Conservation (phyloP, 2,329 filamentous ascomycete species). For the Lachnellula suecica region DNA sequence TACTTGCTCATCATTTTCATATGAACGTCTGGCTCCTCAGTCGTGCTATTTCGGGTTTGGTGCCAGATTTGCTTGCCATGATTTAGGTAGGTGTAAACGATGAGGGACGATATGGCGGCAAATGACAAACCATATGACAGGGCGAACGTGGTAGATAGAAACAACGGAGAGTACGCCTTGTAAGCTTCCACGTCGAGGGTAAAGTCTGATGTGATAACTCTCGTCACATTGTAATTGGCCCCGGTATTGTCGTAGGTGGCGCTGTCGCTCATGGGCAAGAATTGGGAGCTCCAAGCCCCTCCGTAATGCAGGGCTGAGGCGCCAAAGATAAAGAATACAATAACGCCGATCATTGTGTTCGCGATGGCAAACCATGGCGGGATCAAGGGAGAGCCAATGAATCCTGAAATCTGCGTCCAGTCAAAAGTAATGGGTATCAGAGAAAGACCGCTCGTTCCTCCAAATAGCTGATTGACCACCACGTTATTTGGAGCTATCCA, state of each 20-base stretch:
- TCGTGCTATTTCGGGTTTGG: constrained; percentile 3
- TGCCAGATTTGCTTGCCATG: constrained; percentile 65
- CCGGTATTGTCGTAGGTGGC: constrained; percentile 78
- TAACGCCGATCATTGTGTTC: constrained; percentile 67
- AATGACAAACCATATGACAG: constrained; percentile 70
- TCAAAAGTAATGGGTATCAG: constrained; percentile 72
- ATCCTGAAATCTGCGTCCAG: constrained; percentile 50
- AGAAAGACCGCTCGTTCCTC: constrained; percentile 65
- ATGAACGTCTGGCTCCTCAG: constrained; percentile 7
- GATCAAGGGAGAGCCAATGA: constrained; percentile 39
- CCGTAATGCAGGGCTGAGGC: constrained; percentile 62
- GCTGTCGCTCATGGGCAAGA: constrained; percentile 65
- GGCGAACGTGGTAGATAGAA: constrained; percentile 70
- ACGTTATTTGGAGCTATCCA: constrained; percentile 69
- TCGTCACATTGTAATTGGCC: constrained; percentile 58
- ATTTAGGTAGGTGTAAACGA: constrained; percentile 67
- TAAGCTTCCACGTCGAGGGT: constrained; percentile 65
- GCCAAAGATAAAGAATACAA: constrained; percentile 61
- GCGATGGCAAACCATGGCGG: constrained; percentile 70
- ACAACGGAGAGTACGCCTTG: constrained; percentile 68
- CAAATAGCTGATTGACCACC: constrained; percentile 70
- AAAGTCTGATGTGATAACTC: constrained; percentile 59
- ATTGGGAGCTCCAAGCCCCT: constrained; percentile 62
- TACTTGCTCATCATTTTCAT: constrained; percentile 14
- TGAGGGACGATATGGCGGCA: constrained; percentile 65